Base-by-base conservation (phyloP, 768 basidiomycete genomes). In the Russula sp. region DNA sequence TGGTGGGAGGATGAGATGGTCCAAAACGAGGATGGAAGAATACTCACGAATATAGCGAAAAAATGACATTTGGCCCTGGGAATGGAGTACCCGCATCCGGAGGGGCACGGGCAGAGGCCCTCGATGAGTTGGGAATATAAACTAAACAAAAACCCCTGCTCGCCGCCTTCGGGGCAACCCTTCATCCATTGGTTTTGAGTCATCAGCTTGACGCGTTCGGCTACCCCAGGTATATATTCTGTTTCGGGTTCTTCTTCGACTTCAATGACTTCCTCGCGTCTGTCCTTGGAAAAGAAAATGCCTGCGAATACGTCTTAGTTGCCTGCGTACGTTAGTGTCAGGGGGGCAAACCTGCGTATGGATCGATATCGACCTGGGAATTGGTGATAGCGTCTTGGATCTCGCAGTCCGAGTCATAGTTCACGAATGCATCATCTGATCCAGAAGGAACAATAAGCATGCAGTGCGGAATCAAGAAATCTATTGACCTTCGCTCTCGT, bases 171-270 rank as follows among this genome's bases (percentile, higher is more conserved):
- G 0, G 94, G 93, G 73, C 94, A 97, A 20, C 94, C 94, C 71
- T 90, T 91, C 94, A 97, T 97, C 93, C 93, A 97, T 70, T 94
- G 86, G 32, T 90, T 91, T 73, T 91, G 89, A 22, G 86, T 86
- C 82, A 96, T 84, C 43, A 94, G 75, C 65, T 82, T 82, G 36
- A 84, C 78, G 18, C 73, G 73, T 59, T 83, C 80, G 43, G 72
- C 73, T 8, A 71, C 76, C 20, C 71, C 73, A 18, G 76, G 72
- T 36, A 89, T 70, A 43, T 71, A 63, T 18, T 75, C 75, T 45
- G 70, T 70, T 13, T 88, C 86, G 7, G 86, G 80, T 52, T 86
- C 81, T 73, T 94, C 93, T 69, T 94, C 88, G 1, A 94, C 84
- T 75, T 97, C 93, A 50, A 95, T 91, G 41, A 95, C 88, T 72